A percentile compares a stretch with the other conserved stretches of the same genome.
Evolutionary conservation across 345 rosid species (phyloP).

Genomic region (Brassica rapa): DNA sequence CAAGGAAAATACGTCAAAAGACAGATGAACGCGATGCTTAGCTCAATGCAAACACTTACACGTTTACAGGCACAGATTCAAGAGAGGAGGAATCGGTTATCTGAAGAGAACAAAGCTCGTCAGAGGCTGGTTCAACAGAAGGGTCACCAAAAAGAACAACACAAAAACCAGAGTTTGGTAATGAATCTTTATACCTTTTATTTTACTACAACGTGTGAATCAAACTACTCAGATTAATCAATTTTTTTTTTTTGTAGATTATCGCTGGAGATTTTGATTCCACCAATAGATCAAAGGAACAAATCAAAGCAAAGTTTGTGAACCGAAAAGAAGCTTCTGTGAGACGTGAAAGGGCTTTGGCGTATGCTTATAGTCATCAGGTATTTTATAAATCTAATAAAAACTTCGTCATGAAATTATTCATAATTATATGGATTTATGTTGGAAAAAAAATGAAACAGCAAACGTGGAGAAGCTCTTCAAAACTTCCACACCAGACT

Average conservation of each 20-base stretch:
- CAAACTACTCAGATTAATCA: constrained; percentile 8
- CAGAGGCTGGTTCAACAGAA: constrained; percentile 68
- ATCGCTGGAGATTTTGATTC: constrained; percentile 59
- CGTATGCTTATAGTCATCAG: constrained; percentile 90
- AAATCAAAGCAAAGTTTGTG: constrained; percentile 52
- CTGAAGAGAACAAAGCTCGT: constrained; percentile 75
- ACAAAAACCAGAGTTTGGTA: constrained; percentile 53
- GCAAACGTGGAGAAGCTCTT: constrained; percentile 45
- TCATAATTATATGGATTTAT: background rate
- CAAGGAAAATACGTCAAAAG: constrained; percentile 71
- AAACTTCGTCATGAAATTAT: background rate
- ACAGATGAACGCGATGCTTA: constrained; percentile 70
- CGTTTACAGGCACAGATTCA: constrained; percentile 76
- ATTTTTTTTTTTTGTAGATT: constrained; percentile 6
- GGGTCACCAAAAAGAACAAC: constrained; percentile 30
- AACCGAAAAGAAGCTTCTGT: constrained; percentile 71
- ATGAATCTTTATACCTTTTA: constrained; percentile 33
- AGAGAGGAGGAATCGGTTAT: constrained; percentile 68
- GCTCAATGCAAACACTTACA: constrained; percentile 87
- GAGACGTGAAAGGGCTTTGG: constrained; percentile 92
- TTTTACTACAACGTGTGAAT: background rate
- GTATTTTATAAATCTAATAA: constrained; percentile 38
- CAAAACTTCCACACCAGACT: constrained; percentile 39
- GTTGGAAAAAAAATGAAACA: constrained; percentile 3
- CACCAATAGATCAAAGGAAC: constrained; percentile 69